Evolutionary conservation across 2,329 filamentous ascomycete species (phyloP).

Genomic region (Cordyceps pruinosa): DNA sequence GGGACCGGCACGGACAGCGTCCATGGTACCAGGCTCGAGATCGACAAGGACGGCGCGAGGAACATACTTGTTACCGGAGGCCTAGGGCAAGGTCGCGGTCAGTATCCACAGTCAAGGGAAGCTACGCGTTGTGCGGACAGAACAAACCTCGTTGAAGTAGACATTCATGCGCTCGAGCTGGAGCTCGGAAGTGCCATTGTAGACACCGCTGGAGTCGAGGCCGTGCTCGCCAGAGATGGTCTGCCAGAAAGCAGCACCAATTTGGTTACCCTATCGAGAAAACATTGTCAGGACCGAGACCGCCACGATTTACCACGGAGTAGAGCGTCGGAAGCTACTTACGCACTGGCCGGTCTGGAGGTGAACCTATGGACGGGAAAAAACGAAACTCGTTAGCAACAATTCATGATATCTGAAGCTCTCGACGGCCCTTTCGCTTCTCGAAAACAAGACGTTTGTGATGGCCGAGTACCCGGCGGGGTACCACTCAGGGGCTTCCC

Average conservation of each 20-base stretch:
- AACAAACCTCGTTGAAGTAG: conserved; percentile 77
- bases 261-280: conserved; percentile 86
- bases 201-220: conserved; percentile 96
- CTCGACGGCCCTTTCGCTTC: neutral
- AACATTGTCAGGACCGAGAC: conserved; percentile 30
- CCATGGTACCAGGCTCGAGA: conserved; percentile 99
- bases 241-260: conserved; percentile 99
- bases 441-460: neutral
- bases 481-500: conserved; percentile 10
- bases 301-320: neutral
- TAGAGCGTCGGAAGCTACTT: conserved; percentile 30
- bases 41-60: conserved; percentile 98
- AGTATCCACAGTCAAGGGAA: conserved; percentile 5
- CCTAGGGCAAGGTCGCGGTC: conserved; percentile 44
- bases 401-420: conserved; percentile 13
- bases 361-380: conserved; percentile 71
- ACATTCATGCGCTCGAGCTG: conserved; percentile 99
- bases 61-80: conserved; percentile 97
- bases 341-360: conserved; percentile 99
- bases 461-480: conserved; percentile 3
- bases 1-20: conserved; percentile 94
- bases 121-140: neutral
- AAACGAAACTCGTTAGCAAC: conserved; percentile 46
- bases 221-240: conserved; percentile 87
- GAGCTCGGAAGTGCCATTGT: conserved; percentile 96